phyloP scores from a whole-genome alignment of 352 stramenopile genomes.

The Pythium graminicola region DNA sequence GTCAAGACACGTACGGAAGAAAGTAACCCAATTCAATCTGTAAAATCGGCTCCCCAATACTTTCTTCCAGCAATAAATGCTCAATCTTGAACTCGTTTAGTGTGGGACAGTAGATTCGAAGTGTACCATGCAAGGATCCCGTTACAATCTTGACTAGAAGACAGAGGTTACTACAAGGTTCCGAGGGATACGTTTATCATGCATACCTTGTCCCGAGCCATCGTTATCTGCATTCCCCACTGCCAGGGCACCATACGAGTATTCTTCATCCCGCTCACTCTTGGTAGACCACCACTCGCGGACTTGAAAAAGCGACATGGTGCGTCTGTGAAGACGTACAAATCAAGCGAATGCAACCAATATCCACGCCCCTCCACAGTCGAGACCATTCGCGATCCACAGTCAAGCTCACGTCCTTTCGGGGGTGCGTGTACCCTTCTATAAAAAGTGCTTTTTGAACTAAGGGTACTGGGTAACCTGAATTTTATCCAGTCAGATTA shows the following conservation, averaged over 20 bases:
- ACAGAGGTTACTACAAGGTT: neutral
- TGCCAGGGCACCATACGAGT: slow-evolving; percentile 59
- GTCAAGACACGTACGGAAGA: slow-evolving; percentile 49
- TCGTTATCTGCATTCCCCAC: slow-evolving; percentile 89
- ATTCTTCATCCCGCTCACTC: slow-evolving; percentile 73
- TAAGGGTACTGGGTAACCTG: slow-evolving; percentile 1
- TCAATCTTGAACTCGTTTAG: slow-evolving; percentile 84
- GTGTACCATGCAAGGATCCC: slow-evolving; percentile 75
- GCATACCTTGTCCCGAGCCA: slow-evolving; percentile 37
- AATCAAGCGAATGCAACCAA: too few relatives aligned
- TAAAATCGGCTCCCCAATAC: slow-evolving; percentile 79
- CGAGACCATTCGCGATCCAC: slow-evolving; percentile 2
- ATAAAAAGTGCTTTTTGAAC: slow-evolving; percentile 15
- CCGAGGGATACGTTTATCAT: neutral
- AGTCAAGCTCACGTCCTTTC: slow-evolving; percentile 15
- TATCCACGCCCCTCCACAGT: neutral
- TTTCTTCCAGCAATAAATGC: slow-evolving; percentile 83
- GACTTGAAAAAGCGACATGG: slow-evolving; percentile 90
- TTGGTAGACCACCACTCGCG: slow-evolving; percentile 84
- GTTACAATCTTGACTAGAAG: slow-evolving; percentile 82
- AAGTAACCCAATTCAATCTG: slow-evolving; percentile 84
- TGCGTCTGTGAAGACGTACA: too few relatives aligned
- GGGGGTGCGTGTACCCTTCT: neutral
- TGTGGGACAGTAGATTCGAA: slow-evolving; percentile 80
- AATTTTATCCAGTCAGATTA: slow-evolving; percentile 4